phyloP scores from a whole-genome alignment of 2,329 filamentous ascomycete genomes.

The Apiospora sp. region DNA sequence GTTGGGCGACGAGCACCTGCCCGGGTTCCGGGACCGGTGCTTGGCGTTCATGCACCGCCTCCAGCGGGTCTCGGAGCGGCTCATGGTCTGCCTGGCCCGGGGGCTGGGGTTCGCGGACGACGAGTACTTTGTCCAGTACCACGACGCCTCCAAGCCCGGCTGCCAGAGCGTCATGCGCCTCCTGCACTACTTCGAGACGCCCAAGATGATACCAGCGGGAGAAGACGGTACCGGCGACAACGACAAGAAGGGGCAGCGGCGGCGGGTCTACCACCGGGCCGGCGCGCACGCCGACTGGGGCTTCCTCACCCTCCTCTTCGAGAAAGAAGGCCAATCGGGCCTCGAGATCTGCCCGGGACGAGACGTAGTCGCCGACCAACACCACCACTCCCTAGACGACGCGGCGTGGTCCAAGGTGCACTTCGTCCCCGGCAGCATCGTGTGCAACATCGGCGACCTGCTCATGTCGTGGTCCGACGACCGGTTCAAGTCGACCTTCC shows the following conservation, averaged over 20 bases:
- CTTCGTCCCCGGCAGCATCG: conserved; percentile 56
- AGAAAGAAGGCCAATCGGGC: conserved; percentile 63
- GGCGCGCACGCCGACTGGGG: conserved; percentile 70
- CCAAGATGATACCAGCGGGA: too few relatives aligned
- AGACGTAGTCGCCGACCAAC: conserved; percentile 64
- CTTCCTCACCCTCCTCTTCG: conserved; percentile 67
- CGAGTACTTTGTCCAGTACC: conserved; percentile 57
- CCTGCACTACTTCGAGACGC: conserved; percentile 60
- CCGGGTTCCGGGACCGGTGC: conserved; percentile 52
- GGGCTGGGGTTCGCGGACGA: conserved; percentile 61
- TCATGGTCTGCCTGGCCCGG: conserved; percentile 64
- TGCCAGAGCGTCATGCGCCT: conserved; percentile 61
- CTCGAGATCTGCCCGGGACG: conserved; percentile 69
- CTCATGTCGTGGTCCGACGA: conserved; percentile 72
- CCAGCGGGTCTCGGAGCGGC: conserved; percentile 58
- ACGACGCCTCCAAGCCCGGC: conserved; percentile 55
- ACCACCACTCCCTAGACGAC: conserved; percentile 56
- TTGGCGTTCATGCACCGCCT: conserved; percentile 60
- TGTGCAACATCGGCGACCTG: conserved; percentile 70
- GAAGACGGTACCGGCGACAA: conserved; percentile 43
- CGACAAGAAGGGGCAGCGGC: background rate
- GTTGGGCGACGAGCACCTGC: conserved; percentile 53
- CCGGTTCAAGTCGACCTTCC: conserved; percentile 69
- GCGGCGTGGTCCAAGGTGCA: conserved; percentile 68
- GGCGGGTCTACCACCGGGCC: conserved; percentile 57